phyloP scores from a whole-genome alignment of 805 yeast species.

The Suhomyces xylopsoci region DNA sequence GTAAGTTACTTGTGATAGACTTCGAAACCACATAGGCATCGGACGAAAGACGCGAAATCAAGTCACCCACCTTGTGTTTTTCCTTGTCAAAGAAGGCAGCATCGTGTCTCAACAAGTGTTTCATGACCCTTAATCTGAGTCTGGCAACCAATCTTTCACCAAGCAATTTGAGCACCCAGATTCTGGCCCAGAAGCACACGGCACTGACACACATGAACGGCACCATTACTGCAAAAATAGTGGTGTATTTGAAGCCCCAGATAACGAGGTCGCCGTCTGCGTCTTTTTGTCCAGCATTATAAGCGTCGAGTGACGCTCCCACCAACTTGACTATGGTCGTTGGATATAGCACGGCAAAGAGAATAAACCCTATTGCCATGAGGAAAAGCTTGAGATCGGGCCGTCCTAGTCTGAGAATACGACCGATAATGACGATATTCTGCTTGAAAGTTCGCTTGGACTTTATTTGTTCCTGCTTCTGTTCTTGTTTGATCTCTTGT shows the following conservation, averaged over 20 bases:
- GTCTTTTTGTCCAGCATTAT: conserved; percentile 31
- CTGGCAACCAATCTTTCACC: conserved; percentile 46
- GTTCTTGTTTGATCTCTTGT: conserved; percentile 26
- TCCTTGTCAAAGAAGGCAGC: conserved; percentile 41
- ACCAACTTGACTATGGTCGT: conserved; percentile 43
- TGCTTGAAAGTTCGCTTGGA: conserved; percentile 28
- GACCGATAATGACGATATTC: conserved; percentile 34
- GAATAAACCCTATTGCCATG: conserved; percentile 38
- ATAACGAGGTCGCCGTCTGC: conserved; percentile 39
- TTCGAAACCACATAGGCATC: conserved; percentile 47
- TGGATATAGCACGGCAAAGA: conserved; percentile 44
- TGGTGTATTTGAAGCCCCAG: conserved; percentile 44
- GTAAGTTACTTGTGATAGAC: conserved; percentile 41
- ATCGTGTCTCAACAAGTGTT: conserved; percentile 41
- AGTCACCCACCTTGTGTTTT: conserved; percentile 46
- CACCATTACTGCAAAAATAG: conserved; percentile 40
- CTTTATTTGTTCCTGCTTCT: conserved; percentile 21
- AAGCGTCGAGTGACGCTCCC: conserved; percentile 43
- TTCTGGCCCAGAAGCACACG: conserved; percentile 46
- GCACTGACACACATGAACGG: conserved; percentile 44
- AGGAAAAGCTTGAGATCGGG: conserved; percentile 39
- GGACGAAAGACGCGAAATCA: conserved; percentile 41
- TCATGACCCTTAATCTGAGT: conserved; percentile 40
- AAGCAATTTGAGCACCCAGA: conserved; percentile 37
- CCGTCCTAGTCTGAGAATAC: conserved; percentile 37